These are phyloP conservation scores for Scheffersomyces illinoinensis DNA, from an alignment of 1,139 yeast genomes.

Conservation along the genomic window DNA sequence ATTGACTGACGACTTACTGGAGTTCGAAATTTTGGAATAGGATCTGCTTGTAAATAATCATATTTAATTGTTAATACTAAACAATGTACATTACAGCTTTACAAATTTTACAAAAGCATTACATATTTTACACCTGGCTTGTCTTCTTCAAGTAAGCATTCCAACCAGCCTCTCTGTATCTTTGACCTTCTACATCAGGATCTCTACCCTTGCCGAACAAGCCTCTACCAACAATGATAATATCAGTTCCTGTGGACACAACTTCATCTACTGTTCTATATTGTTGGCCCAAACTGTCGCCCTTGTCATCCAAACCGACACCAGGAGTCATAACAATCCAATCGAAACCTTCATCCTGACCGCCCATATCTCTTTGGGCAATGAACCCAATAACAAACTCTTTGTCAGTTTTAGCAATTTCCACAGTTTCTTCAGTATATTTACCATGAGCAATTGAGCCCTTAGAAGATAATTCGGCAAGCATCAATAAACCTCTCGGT, in stretches of 20 bases:
- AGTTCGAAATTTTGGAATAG: background rate
- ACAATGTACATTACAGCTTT: background rate
- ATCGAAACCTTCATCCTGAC: conserved; percentile 80
- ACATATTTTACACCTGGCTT: conserved; percentile 4
- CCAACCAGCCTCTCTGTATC: conserved; percentile 96
- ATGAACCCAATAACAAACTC: conserved; percentile 95
- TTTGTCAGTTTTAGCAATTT: conserved; percentile 82
- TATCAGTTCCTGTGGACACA: conserved; percentile 78
- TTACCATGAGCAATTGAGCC: conserved; percentile 94
- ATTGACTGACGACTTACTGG: conserved; percentile 27
- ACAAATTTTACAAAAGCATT: background rate
- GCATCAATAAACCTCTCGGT: conserved; percentile 89
- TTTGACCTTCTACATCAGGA: conserved; percentile 79
- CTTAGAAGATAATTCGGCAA: conserved; percentile 92
- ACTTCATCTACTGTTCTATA: conserved; percentile 91
- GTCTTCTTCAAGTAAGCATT: conserved; percentile 65
- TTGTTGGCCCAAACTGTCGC: conserved; percentile 97
- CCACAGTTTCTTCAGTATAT: conserved; percentile 83
- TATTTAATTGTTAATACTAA: background rate
- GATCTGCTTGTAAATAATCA: background rate
- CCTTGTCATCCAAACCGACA: conserved; percentile 95
- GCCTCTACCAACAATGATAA: conserved; percentile 97
- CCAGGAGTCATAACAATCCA: conserved; percentile 99
- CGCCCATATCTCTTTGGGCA: conserved; percentile 89
- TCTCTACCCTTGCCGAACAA: conserved; percentile 95